These are phyloP conservation scores for Castanopsis chinensis DNA, from an alignment of 306 rosid genomes.

Conservation along the genomic window DNA sequence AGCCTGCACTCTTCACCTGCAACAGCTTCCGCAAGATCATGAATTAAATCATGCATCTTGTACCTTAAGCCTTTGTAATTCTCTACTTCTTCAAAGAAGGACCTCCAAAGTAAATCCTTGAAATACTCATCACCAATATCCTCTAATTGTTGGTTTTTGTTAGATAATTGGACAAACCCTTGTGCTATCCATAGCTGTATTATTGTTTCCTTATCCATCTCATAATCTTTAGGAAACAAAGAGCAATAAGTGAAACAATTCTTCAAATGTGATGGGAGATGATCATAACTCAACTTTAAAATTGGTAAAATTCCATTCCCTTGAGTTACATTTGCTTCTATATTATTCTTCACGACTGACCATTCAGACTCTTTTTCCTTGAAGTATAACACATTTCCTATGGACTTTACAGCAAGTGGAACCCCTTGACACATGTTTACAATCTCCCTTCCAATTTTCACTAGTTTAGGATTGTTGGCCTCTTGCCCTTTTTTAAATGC, in stretches of 20 bases:
- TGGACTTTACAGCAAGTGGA: slow-evolving; percentile 24
- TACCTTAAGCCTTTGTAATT: neutral
- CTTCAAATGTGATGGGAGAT: slow-evolving; percentile 37
- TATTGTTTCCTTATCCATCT: neutral
- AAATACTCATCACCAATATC: neutral
- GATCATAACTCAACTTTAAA: slow-evolving; percentile 23
- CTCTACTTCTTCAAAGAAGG: slow-evolving; percentile 10
- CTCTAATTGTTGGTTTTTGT: neutral
- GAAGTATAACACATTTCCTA: slow-evolving; percentile 27
- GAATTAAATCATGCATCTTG: slow-evolving; percentile 1
- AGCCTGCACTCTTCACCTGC: neutral
- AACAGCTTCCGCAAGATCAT: slow-evolving; percentile 5
- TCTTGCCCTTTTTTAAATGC: slow-evolving; percentile 18
- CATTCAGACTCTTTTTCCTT: slow-evolving; percentile 25
- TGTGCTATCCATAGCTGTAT: neutral
- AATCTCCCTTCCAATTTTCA: slow-evolving; percentile 26
- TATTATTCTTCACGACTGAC: slow-evolving; percentile 27
- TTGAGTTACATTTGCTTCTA: slow-evolving; percentile 16
- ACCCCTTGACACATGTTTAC: slow-evolving; percentile 20
- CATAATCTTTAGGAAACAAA: neutral
- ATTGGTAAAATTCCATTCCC: slow-evolving; percentile 27
- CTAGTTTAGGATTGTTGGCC: neutral
- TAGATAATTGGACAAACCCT: neutral
- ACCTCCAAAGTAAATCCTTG: slow-evolving; percentile 5
- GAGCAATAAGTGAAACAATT: slow-evolving; percentile 9